Base-by-base conservation (phyloP, 2,329 filamentous ascomycete species). In the Pseudocercospora cruenta region DNA sequence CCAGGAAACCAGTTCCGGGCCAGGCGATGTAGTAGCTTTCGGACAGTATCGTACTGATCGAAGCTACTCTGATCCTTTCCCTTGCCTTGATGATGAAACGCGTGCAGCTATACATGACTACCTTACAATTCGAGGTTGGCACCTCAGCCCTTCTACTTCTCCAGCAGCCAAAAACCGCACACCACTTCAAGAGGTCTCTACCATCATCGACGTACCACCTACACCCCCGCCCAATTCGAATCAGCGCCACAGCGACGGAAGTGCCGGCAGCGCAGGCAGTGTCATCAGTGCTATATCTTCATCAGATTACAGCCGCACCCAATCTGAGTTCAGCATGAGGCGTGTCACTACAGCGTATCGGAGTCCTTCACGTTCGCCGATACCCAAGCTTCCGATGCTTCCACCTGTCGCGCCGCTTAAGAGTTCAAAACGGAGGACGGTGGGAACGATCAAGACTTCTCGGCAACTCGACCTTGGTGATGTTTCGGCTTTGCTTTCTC, bases 1-100 rank as follows among this genome's bases (percentile, higher is more conserved):
- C 39, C 33, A 77, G 82, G 70, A 84, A 84, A 74, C 82, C 82
- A 26, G 78, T 84, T 22, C 82, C 82, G 22, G 82, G 82, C 49
- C 78, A 80, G 75, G 81, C 82, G 22, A 70, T 82, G 66, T 83
- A 74, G 55, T 62, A 16, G 21, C 54, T 16, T 47, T 45, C 22
- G 45, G 64, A 51, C 54, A 61, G 9, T 47, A 66, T 33, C 62
- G 59, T 22, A 43, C 43, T 57, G 65, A 64, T 47, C 58, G 63
- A 60, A 61, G 65, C 14, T 64, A 58, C 47, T 63, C 62, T 49
- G 66, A 67, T 62, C 66, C 66, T 66, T 68, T 69, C 57, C 67
- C 66, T 70, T 67, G 69, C 65, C 60, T 70, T 70, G 64, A 70
- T 66, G 69, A 70, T 24, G 67, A 66, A 70, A 65, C 22, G 22